Evolutionary conservation across 208 protist genomes (phyloP).

Genomic region (Angomonas ambiguus): DNA sequence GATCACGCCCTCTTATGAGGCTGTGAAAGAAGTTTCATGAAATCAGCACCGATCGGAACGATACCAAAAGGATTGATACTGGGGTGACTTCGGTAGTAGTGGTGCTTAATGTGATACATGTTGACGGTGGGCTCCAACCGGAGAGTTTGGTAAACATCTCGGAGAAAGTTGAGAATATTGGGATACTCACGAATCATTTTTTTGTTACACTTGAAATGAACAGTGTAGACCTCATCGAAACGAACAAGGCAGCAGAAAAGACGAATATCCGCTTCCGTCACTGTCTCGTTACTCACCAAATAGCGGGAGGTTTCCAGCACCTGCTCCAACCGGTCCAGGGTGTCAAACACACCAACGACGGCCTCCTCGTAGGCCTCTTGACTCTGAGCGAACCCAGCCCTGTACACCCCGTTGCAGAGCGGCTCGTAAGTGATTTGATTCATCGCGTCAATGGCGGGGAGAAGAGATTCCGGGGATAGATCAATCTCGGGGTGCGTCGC

Average conservation of each 20-base stretch:
- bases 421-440: constrained; percentile 75
- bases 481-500: constrained; percentile 51
- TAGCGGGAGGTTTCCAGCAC: constrained; percentile 52
- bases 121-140: constrained; percentile 57
- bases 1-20: constrained; percentile 17
- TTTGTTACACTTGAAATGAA: constrained; percentile 86
- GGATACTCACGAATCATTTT: constrained; percentile 72
- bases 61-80: constrained; percentile 79
- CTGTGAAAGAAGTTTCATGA: constrained; percentile 24
- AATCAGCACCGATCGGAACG: constrained; percentile 52
- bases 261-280: constrained; percentile 84
- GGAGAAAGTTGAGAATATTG: constrained; percentile 63
- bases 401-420: constrained; percentile 90
- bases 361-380: constrained; percentile 70
- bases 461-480: constrained; percentile 59
- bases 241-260: constrained; percentile 83
- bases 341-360: constrained; percentile 28
- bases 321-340: constrained; percentile 35
- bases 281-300: constrained; percentile 28
- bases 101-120: constrained; percentile 79
- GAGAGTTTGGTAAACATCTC: constrained; percentile 80
- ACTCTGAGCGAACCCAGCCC: constrained; percentile 70
- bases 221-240: constrained; percentile 89
- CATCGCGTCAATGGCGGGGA: constrained; percentile 67
- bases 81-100: constrained; percentile 71